Conservation (phyloP, 768 basidiomycete species). For the Suillus plorans region DNA sequence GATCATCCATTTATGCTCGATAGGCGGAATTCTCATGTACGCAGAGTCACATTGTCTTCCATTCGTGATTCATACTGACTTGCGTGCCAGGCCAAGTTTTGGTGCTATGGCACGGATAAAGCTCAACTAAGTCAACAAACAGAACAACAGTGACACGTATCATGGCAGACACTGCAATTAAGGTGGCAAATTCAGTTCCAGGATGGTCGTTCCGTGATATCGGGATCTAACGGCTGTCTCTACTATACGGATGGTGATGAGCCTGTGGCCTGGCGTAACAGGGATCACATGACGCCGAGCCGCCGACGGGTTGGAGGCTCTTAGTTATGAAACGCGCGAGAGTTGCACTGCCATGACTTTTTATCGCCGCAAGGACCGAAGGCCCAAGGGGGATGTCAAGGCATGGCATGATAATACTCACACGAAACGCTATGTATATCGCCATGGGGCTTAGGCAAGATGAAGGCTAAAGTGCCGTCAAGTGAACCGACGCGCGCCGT, state of each 20-base stretch:
- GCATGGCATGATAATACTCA: background rate
- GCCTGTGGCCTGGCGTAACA: background rate
- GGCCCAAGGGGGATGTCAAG: background rate
- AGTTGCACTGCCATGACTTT: background rate
- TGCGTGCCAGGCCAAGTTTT: background rate
- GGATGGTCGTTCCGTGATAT: background rate
- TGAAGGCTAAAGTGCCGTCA: background rate
- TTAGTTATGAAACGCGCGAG: background rate
- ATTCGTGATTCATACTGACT: background rate
- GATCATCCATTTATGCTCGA: background rate
- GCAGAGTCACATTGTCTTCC: background rate
- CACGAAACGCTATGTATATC: background rate
- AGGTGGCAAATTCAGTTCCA: background rate
- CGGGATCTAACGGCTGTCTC: background rate
- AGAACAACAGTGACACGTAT: background rate
- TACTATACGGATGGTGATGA: background rate
- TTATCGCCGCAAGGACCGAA: constrained; percentile 7
- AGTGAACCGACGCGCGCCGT: background rate
- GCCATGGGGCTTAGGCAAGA: background rate
- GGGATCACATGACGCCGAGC: background rate
- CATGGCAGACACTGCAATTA: background rate
- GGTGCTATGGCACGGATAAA: background rate
- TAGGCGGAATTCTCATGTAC: background rate
- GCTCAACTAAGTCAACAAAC: constrained; percentile 1
- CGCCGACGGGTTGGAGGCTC: background rate